Base-by-base conservation (phyloP, 768 basidiomycete species). In the Rhizopogon vinicolor region DNA sequence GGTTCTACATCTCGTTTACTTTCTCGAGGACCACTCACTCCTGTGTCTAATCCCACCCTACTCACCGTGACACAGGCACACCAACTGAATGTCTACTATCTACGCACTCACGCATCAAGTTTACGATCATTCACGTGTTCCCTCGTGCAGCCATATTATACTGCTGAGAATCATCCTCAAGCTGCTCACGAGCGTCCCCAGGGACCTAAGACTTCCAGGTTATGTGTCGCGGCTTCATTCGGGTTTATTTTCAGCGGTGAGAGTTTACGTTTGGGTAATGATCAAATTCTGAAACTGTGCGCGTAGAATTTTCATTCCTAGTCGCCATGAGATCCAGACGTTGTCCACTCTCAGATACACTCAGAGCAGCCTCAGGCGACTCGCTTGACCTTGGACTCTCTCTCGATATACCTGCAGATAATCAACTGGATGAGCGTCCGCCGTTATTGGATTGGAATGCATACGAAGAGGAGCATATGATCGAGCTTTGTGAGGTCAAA, bases 51-150 rank as follows among this genome's bases (percentile, higher is more conserved):
- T 45, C 78, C 81, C n/a, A 79, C 79, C 7, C 72, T 90, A 42
- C 58, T 87, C 10, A 72, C 88, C 12, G 81, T 90, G 14, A 87
- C 86, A 0, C 81, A 88, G 68, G 76, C 82, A 53, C 81, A 84
- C 49, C 76, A 75, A 35, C 69, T 85, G 18, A 75, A 80, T 49
- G 63, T 85, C 44, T 82, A 77, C 65, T 84, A 80, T 61, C 64
- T 83, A 43, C 80, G 80, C 14, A 72, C 78, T 44, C 77, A 78
- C 59, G 44, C 63, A 2, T 63, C 74, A 2, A 66, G 72, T 8
- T 61, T 86, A 29, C 80, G 75, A 63, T 72, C 76, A 41, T 61
- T 84, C 31, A 77, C 72, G 35, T 80, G 76, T 55, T 77, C 82
- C 14, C 72, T 89, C 16, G 67, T 70, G 16, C 73, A 75, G 44